These are phyloP conservation scores for Candida maesae DNA, from an alignment of 805 yeast species.

Conservation along the genomic window DNA sequence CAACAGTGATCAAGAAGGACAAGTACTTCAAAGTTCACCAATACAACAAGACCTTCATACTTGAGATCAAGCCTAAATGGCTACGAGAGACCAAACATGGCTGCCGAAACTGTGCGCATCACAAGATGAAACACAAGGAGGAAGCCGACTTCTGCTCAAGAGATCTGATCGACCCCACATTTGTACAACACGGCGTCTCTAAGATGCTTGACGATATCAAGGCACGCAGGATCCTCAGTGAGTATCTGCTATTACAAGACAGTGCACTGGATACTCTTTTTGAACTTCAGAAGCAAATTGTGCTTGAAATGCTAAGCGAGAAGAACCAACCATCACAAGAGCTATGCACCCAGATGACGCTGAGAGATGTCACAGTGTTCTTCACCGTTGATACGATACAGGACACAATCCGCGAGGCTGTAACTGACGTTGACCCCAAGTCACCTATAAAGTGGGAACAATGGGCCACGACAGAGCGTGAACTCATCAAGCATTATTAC, in stretches of 20 bases:
- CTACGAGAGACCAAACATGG: conserved; percentile 32
- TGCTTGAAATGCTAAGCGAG: conserved; percentile 1
- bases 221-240: conserved; percentile 6
- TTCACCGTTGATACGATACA: conserved; percentile 20
- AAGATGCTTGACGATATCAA: neutral
- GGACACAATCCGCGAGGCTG: conserved; percentile 2
- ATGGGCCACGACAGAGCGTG: conserved; percentile 43
- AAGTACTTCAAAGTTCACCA: conserved; percentile 34
- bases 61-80: conserved; percentile 66
- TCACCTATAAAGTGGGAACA: conserved; percentile 41
- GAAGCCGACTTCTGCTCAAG: conserved; percentile 44
- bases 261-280: conserved; percentile 25
- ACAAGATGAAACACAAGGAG: conserved; percentile 30
- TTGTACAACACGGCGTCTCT: neutral
- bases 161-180: conserved; percentile 28
- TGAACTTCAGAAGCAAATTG: conserved; percentile 22
- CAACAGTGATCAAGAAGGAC: conserved; percentile 28
- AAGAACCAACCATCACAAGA: conserved; percentile 18
- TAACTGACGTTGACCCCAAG: conserved; percentile 55
- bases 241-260: conserved; percentile 19
- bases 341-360: conserved; percentile 32
- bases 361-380: conserved; percentile 37
- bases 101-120: conserved; percentile 59
- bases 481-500: conserved; percentile 8
- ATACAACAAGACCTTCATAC: conserved; percentile 23